Conservation (phyloP, 139 green algal genomes). For the Chlorella sp. region DNA sequence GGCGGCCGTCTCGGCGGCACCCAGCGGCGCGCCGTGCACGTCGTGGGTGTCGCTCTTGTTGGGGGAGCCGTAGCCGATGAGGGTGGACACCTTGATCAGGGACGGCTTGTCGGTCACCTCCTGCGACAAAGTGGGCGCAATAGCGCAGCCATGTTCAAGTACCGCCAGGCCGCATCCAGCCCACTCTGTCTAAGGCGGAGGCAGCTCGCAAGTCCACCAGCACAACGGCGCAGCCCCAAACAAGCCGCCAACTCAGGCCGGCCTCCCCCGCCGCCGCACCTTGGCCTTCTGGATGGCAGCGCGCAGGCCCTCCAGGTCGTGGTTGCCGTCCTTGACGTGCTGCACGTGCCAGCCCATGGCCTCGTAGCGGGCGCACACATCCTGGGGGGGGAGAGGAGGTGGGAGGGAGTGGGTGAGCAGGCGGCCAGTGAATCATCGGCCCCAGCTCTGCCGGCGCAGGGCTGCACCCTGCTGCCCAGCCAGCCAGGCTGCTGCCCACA, state of each 20-base stretch:
- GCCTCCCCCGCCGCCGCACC: slow-evolving; percentile 5
- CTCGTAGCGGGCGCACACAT: slow-evolving; percentile 93
- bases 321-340: slow-evolving; percentile 95
- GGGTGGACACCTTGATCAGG: slow-evolving; percentile 96
- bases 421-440: too few relatives aligned
- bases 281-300: slow-evolving; percentile 75
- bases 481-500: too few relatives aligned
- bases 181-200: too few relatives aligned
- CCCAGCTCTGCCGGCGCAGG: too few relatives aligned
- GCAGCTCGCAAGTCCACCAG: background rate
- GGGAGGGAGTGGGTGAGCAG: slow-evolving; percentile 93
- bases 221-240: background rate
- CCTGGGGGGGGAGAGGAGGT: slow-evolving; percentile 98
- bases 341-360: slow-evolving; percentile 92
- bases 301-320: slow-evolving; percentile 87
- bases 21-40: slow-evolving; percentile 97
- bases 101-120: slow-evolving; percentile 95
- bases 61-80: slow-evolving; percentile 99
- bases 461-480: too few relatives aligned
- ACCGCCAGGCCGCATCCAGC: too few relatives aligned
- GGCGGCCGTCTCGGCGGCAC: slow-evolving; percentile 90
- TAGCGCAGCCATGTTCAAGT: too few relatives aligned
- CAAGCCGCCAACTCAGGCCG: too few relatives aligned
- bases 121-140: slow-evolving; percentile 47
- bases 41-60: slow-evolving; percentile 99